Conservation (phyloP, 805 yeast genomes). For the Kodamaea sagamina region DNA sequence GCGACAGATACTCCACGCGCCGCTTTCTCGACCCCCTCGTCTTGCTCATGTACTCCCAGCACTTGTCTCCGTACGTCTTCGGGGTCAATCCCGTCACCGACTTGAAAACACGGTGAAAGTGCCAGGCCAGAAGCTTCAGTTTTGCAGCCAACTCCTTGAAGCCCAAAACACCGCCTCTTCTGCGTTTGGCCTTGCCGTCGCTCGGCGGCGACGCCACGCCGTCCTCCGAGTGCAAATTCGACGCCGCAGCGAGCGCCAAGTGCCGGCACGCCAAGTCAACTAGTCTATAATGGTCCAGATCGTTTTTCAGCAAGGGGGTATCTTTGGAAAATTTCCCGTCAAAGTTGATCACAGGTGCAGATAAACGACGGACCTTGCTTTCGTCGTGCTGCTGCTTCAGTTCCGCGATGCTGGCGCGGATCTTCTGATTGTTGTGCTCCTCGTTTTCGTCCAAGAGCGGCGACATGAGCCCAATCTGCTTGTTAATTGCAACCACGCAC, state of each 20-base stretch:
- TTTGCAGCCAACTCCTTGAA: conserved; percentile 87
- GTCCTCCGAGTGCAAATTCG: conserved; percentile 33
- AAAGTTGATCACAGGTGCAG: conserved; percentile 30
- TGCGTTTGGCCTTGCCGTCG: conserved; percentile 45
- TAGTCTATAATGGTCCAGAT: conserved; percentile 65
- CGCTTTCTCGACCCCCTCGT: too few relatives aligned
- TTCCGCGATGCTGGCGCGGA: conserved; percentile 39
- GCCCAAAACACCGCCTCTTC: conserved; percentile 78
- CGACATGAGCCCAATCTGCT: conserved; percentile 56
- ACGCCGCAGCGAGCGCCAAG: conserved; percentile 76
- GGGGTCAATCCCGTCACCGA: conserved; percentile 85
- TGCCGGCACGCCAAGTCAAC: conserved; percentile 82
- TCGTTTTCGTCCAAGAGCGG: conserved; percentile 51
- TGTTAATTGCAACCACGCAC: conserved; percentile 58
- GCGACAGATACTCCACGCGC: too few relatives aligned
- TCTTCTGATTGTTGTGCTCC: conserved; percentile 36
- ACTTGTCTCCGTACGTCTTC: conserved; percentile 83
- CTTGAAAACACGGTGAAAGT: conserved; percentile 87
- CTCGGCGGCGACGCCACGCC: conserved; percentile 12
- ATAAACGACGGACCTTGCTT: conserved; percentile 24
- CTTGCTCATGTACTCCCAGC: conserved; percentile 58
- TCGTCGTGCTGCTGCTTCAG: conserved; percentile 24
- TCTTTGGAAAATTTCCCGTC: conserved; percentile 30
- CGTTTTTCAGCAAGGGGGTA: conserved; percentile 51
- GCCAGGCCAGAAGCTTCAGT: conserved; percentile 86